Conservation (phyloP, 352 stramenopile species). For the Phytophthora syringae region DNA sequence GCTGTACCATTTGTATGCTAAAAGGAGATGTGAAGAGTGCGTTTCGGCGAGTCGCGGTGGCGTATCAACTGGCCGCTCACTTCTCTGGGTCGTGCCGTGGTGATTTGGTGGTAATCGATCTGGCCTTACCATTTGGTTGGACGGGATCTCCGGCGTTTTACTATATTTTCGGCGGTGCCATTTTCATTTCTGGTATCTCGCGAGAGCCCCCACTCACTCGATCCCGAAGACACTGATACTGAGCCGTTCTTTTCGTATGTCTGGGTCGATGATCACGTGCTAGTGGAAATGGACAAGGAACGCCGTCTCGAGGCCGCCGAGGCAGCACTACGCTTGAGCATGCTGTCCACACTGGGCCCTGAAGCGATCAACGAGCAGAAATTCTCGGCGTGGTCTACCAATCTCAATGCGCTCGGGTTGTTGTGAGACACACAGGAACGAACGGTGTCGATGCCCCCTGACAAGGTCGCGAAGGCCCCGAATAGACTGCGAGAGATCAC, state of each 20-base stretch:
- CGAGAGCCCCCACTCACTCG: constrained; percentile 3
- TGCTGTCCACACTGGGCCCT: constrained; percentile 8
- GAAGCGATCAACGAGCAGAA: constrained; percentile 37
- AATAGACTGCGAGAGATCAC: neutral
- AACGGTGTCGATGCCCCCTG: constrained; percentile 9
- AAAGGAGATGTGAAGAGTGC: constrained; percentile 30
- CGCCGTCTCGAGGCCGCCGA: constrained; percentile 1
- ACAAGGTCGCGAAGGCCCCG: constrained; percentile 26
- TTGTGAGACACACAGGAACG: constrained; percentile 18
- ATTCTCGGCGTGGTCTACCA: constrained; percentile 16
- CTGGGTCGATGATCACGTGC: constrained; percentile 42
- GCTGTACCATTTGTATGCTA: constrained; percentile 17
- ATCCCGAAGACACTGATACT: neutral
- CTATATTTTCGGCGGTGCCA: constrained; percentile 14
- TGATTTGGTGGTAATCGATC: too few relatives aligned
- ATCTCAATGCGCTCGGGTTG: constrained; percentile 10
- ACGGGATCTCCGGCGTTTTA: constrained; percentile 12
- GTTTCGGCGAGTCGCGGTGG: constrained; percentile 1
- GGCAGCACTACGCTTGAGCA: neutral
- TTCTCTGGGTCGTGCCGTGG: too few relatives aligned
- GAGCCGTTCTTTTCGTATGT: constrained; percentile 33
- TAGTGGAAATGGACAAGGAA: constrained; percentile 15
- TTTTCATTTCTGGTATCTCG: neutral
- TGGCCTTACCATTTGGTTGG: constrained; percentile 19
- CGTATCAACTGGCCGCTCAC: constrained; percentile 10